Conservation (phyloP, 768 basidiomycete genomes). For the Pulveroboletus sp. region DNA sequence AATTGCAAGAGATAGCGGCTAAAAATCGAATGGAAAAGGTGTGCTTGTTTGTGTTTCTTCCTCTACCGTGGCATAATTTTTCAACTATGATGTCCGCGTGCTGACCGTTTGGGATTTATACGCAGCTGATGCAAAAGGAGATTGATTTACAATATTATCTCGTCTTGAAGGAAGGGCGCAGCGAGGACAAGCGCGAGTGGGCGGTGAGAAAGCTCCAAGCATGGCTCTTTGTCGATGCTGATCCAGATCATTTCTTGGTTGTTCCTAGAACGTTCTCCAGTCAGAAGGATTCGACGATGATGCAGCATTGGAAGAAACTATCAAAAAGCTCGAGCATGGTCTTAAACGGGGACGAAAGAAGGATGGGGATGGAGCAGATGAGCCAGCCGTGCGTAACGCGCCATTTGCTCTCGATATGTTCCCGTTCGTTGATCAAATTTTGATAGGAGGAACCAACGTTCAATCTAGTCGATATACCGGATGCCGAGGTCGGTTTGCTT, state of each 20-base stretch:
- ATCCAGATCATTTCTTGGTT: neutral
- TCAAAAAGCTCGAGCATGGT: conserved; percentile 83
- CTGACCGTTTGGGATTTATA: neutral
- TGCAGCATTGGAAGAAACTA: conserved; percentile 70
- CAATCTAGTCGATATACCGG: conserved; percentile 88
- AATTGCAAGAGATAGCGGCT: conserved; percentile 88
- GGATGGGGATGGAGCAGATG: conserved; percentile 72
- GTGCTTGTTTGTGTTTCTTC: neutral
- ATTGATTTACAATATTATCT: conserved; percentile 64
- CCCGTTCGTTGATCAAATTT: neutral
- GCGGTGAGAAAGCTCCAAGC: conserved; percentile 38
- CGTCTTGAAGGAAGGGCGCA: conserved; percentile 60
- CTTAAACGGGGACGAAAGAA: conserved; percentile 79
- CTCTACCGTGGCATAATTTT: neutral
- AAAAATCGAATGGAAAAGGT: conserved; percentile 87
- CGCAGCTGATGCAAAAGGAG: conserved; percentile 73
- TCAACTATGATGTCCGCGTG: too few species aligned
- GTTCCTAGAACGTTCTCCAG: conserved; percentile 51
- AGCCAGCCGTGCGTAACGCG: conserved; percentile 41
- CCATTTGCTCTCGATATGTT: neutral
- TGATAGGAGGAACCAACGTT: conserved; percentile 78
- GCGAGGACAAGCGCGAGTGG: conserved; percentile 73
- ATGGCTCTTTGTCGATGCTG: neutral
- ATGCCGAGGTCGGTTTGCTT: conserved; percentile 62
- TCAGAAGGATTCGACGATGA: conserved; percentile 78